A percentile compares a stretch with the other conserved stretches of the same genome.
Conservation (phyloP, 345 rosid genomes). For the Eucalyptus camaldulensis region DNA sequence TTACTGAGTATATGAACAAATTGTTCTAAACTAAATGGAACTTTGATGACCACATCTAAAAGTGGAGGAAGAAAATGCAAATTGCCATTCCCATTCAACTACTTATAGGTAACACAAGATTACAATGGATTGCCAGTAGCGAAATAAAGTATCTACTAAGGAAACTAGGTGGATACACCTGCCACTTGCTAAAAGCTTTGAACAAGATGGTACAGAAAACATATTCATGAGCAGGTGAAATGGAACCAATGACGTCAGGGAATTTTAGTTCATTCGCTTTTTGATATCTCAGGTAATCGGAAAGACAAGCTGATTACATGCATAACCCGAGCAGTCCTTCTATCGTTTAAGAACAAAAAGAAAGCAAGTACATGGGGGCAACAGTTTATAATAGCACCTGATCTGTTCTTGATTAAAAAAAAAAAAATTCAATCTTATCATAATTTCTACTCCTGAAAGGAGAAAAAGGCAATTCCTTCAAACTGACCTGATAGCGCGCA, state of each 20-base stretch:
- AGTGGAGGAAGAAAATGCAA: background rate
- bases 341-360: background rate
- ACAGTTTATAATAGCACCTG: background rate
- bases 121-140: background rate
- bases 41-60: background rate
- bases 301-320: background rate
- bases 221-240: background rate
- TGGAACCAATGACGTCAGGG: background rate
- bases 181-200: background rate
- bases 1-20: background rate
- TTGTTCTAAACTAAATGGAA: background rate
- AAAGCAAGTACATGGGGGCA: background rate
- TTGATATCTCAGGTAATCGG: background rate
- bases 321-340: background rate
- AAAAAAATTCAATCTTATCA: background rate
- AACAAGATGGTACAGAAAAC: background rate
- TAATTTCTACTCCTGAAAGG: background rate
- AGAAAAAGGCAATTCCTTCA: background rate
- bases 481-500: slow-evolving; percentile 68
- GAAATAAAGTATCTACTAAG: background rate
- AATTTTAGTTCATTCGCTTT: background rate
- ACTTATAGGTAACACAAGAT: background rate
- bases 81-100: background rate
- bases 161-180: background rate
- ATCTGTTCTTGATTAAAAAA: background rate